These are phyloP conservation scores for Alternaria ventricosa DNA, from an alignment of 2,329 filamentous ascomycete genomes.

Conservation along the genomic window DNA sequence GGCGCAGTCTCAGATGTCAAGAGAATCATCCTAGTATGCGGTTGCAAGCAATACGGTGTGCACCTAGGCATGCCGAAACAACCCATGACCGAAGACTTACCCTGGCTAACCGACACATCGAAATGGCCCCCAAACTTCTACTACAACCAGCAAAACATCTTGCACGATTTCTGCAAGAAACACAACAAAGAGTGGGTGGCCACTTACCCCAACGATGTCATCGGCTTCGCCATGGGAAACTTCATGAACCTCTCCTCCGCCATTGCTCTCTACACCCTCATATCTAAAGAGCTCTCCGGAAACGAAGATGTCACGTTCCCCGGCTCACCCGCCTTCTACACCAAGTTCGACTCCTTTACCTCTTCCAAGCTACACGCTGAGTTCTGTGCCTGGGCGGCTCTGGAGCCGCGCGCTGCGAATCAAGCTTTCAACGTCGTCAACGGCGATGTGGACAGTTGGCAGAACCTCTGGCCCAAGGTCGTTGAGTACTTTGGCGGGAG, in stretches of 20 bases:
- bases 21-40: slow-evolving; percentile 58
- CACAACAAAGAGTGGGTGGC: slow-evolving; percentile 51
- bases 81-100: slow-evolving; percentile 57
- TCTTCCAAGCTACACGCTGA: slow-evolving; percentile 30
- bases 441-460: slow-evolving; percentile 52
- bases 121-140: slow-evolving; percentile 57
- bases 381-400: slow-evolving; percentile 43
- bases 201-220: slow-evolving; percentile 56
- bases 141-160: slow-evolving; percentile 56
- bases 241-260: slow-evolving; percentile 46
- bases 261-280: slow-evolving; percentile 37
- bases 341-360: slow-evolving; percentile 39
- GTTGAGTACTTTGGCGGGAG: slow-evolving; percentile 46
- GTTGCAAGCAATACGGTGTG: slow-evolving; percentile 61
- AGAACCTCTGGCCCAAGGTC: slow-evolving; percentile 53
- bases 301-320: slow-evolving; percentile 29
- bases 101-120: slow-evolving; percentile 48
- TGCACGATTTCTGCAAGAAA: slow-evolving; percentile 42
- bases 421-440: slow-evolving; percentile 55
- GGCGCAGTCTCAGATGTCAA: slow-evolving; percentile 53
- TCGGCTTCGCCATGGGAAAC: slow-evolving; percentile 51
- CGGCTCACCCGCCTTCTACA: slow-evolving; percentile 38
- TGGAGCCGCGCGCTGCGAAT: slow-evolving; percentile 44
- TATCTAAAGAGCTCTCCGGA: slow-evolving; percentile 33
- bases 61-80: slow-evolving; percentile 58